Base-by-base conservation (phyloP, 2,329 filamentous ascomycete genomes). In the Aspergillus tamarii region DNA sequence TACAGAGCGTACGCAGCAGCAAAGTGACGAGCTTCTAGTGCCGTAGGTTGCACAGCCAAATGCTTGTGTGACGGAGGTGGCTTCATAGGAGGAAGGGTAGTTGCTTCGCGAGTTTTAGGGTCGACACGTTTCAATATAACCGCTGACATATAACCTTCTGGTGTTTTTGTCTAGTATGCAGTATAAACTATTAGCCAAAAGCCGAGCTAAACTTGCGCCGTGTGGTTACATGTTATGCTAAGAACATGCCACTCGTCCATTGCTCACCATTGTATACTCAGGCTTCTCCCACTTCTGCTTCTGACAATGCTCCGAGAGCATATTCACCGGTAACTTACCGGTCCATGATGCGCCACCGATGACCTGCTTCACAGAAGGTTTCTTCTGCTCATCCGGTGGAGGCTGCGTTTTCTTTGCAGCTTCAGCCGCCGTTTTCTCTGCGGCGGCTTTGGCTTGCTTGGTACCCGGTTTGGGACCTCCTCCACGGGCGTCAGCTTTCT, bases 341-440 rank as follows among this genome's bases (percentile, higher is more conserved):
- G 95, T 99, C 95, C 95, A 99, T 70, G 93, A 97, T 63, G 93
- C 88, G 56, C 95, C 95, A 48, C 93, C 95, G 73, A 99, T 96
- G 68, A 99, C 83, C 70, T 96, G 92, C 78, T 86, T 82, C 26
- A 85, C 86, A 56, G 87, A 84, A 46, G 87, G 86, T 70, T 85
- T 87, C 76, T 87, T 88, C n/a, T 82, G 82, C 65, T 80, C 77
- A 45, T 80, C 78, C 19, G 76, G 67, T 8, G 76, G 79, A 56
- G 80, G 77, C 67, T 68, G 72, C 61, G 65, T 67, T 64, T 67
- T 74, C 65, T 73, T 78, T 69, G 73, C 71, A 46, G 61, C 73
- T 60, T 75, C 73, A n/a, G 48, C 26, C 30, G 69, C 64, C 5
- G 72, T 67, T 64, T 69, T 70, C 64, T 78, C 76, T 19, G 76